These are phyloP conservation scores for Fusarium sp. DNA, from an alignment of 2,329 filamentous ascomycete species.

Conservation along the genomic window DNA sequence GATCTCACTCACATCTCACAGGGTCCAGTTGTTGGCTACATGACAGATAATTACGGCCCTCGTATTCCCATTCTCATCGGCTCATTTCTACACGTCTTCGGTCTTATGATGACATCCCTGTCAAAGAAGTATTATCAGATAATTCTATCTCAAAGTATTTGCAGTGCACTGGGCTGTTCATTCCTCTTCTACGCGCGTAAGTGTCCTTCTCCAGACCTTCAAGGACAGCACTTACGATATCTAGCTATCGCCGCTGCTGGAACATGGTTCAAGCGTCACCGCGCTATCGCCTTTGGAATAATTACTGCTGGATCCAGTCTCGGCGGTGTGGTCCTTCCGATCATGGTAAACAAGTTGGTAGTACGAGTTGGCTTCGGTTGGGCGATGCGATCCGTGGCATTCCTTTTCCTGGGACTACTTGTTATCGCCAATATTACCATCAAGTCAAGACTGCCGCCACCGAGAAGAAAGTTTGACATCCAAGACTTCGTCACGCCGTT, in stretches of 20 bases:
- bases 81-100: slow-evolving; percentile 66
- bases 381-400: slow-evolving; percentile 52
- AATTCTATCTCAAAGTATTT: slow-evolving; percentile 52
- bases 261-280: slow-evolving; percentile 47
- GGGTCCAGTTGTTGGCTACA: slow-evolving; percentile 67
- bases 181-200: slow-evolving; percentile 30
- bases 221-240: too few relatives aligned
- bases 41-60: slow-evolving; percentile 72
- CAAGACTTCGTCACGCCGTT: slow-evolving; percentile 6
- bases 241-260: background rate
- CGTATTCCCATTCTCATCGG: slow-evolving; percentile 63
- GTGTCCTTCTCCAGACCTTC: rapidly evolving
- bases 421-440: slow-evolving; percentile 47
- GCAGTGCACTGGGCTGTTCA: slow-evolving; percentile 46
- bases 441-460: slow-evolving; percentile 35
- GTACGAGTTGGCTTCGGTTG: slow-evolving; percentile 49
- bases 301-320: slow-evolving; percentile 49
- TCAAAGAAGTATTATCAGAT: slow-evolving; percentile 52
- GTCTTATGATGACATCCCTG: slow-evolving; percentile 70
- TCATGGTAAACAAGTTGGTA: slow-evolving; percentile 52
- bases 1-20: slow-evolving; percentile 1
- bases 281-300: slow-evolving; percentile 49
- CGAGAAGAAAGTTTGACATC: background rate
- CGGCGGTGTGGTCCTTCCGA: slow-evolving; percentile 53
- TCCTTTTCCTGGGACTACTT: slow-evolving; percentile 49